Percentiles rank a stretch among this genome's conserved stretches.
Evolutionary conservation across 768 basidiomycete species (phyloP).

Genomic region (Lanmaoa pseudosensibilis): DNA sequence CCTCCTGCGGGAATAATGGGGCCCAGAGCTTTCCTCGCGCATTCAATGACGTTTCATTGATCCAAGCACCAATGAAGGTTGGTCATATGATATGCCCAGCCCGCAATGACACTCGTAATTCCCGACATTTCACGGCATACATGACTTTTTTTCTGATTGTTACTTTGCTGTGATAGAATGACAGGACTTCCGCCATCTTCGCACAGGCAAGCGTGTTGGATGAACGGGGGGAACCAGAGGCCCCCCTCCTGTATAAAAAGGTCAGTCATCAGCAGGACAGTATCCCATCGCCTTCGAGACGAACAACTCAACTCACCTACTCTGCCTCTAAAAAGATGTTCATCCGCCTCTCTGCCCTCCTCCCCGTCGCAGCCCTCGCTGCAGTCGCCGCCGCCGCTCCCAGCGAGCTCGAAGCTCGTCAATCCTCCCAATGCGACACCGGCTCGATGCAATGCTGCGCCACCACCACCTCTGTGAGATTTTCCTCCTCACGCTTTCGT

Average conservation of each 20-base stretch:
- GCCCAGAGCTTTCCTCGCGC: not conserved
- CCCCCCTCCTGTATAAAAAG: slow-evolving; percentile 10
- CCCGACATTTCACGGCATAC: not conserved
- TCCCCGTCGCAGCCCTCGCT: slow-evolving; percentile 12
- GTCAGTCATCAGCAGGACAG: not conserved
- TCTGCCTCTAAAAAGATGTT: slow-evolving; percentile 3
- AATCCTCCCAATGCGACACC: slow-evolving; percentile 6
- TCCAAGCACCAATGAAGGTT: not conserved
- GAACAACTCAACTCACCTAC: not conserved
- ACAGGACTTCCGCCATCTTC: not conserved
- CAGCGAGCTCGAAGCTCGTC: not conserved
- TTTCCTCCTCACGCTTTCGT: too few species aligned
- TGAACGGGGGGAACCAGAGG: too few species aligned
- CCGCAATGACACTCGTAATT: not conserved
- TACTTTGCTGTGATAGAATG: not conserved
- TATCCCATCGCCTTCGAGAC: not conserved
- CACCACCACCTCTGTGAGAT: not conserved
- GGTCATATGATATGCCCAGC: not conserved
- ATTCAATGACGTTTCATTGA: too few species aligned
- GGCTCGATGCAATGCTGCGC: slow-evolving; percentile 15
- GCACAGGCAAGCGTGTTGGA: not conserved
- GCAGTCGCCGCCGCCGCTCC: slow-evolving; percentile 9
- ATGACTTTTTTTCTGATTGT: not conserved
- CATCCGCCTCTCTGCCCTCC: slow-evolving; percentile 2
- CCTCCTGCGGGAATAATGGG: not conserved